Evolutionary conservation across 768 basidiomycete genomes (phyloP).

Genomic region (Lenzites betulinus): DNA sequence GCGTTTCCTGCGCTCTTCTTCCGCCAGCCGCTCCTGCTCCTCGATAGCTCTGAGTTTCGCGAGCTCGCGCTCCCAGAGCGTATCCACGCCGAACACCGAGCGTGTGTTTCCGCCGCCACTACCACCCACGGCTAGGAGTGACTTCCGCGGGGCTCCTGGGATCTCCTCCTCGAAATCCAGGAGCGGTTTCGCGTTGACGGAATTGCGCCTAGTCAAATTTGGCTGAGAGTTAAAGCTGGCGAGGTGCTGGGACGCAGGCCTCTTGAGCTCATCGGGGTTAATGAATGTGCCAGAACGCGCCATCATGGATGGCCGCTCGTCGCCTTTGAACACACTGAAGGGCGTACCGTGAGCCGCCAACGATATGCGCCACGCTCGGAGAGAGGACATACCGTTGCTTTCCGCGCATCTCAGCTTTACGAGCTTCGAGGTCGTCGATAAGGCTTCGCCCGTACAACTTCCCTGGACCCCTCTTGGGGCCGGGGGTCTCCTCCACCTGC

Average conservation of each 20-base stretch:
- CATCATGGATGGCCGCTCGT: slow-evolving; percentile 94
- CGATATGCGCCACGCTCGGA: neutral
- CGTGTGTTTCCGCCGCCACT: slow-evolving; percentile 42
- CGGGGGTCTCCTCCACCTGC: slow-evolving; percentile 19
- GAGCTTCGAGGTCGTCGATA: slow-evolving; percentile 84
- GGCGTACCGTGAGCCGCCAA: no score
- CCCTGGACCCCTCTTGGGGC: slow-evolving; percentile 61
- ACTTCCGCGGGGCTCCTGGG: slow-evolving; percentile 35
- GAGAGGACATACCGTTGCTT: slow-evolving; percentile 67
- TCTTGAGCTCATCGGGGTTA: slow-evolving; percentile 62
- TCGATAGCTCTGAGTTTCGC: slow-evolving; percentile 78
- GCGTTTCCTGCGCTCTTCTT: slow-evolving; percentile 48
- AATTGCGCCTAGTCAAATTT: slow-evolving; percentile 48
- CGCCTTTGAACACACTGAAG: slow-evolving; percentile 81
- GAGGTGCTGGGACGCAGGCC: slow-evolving; percentile 49
- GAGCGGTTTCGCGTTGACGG: slow-evolving; percentile 61
- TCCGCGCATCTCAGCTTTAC: slow-evolving; percentile 80
- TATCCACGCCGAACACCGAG: slow-evolving; percentile 94
- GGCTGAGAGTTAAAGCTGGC: slow-evolving; percentile 46
- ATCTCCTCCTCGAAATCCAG: slow-evolving; percentile 61
- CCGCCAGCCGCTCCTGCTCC: slow-evolving; percentile 60
- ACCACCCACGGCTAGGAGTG: slow-evolving; percentile 33
- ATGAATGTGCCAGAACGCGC: slow-evolving; percentile 75
- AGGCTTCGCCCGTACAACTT: slow-evolving; percentile 86
- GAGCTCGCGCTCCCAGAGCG: slow-evolving; percentile 90